Conservation (phyloP, 1,284 basidiomycete species). For the Cutaneotrichosporon sp. region DNA sequence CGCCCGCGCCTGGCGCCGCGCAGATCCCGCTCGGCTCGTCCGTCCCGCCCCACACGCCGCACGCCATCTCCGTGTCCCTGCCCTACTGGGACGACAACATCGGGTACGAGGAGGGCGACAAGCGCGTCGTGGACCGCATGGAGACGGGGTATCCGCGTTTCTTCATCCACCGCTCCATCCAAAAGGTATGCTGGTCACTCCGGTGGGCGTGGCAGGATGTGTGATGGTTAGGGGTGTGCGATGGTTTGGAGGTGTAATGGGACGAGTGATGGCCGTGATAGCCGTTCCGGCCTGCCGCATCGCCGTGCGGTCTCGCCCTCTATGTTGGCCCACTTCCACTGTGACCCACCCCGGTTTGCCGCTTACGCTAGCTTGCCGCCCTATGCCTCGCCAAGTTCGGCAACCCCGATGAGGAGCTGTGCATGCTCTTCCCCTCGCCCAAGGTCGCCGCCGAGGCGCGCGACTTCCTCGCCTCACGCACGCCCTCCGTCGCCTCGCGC, state of each 20-base stretch:
- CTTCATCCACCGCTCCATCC: conserved; percentile 87
- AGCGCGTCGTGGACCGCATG: conserved; percentile 78
- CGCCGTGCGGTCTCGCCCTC: neutral
- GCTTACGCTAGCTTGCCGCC: conserved; percentile 64
- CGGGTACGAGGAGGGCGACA: conserved; percentile 90
- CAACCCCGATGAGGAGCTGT: conserved; percentile 62
- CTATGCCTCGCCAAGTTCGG: conserved; percentile 80
- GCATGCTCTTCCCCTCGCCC: conserved; percentile 75
- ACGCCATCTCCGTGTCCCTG: conserved; percentile 96
- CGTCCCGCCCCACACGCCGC: conserved; percentile 59
- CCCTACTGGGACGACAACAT: conserved; percentile 93
- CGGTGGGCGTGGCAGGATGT: conserved; percentile 50
- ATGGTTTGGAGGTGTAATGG: too few species aligned
- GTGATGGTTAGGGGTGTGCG: neutral
- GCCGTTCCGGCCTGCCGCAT: too few species aligned
- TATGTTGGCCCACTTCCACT: too few species aligned
- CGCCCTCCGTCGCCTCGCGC: conserved; percentile 60
- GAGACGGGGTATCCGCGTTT: conserved; percentile 95
- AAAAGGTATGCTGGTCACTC: conserved; percentile 59
- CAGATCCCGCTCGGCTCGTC: conserved; percentile 53
- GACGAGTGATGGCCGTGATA: neutral
- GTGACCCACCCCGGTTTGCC: neutral
- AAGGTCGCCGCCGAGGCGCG: conserved; percentile 72
- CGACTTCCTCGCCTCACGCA: conserved; percentile 65
- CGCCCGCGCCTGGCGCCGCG: conserved; percentile 3